Evolutionary conservation across 306 rosid species (phyloP).

Genomic region (Begonia loranthoides): DNA sequence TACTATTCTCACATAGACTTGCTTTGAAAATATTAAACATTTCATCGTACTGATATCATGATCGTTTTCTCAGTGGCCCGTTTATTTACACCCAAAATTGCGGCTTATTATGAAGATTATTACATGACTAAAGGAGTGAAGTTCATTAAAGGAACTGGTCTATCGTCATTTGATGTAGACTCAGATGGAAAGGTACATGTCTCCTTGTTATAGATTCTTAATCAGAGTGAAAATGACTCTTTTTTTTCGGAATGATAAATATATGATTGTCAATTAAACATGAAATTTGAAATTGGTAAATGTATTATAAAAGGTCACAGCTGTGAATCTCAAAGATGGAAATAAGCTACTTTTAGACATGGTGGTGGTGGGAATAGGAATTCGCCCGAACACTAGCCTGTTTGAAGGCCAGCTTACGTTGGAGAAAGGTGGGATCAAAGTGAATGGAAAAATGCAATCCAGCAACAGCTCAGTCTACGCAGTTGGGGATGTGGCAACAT

Average conservation of each 20-base stretch:
- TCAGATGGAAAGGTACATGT: conserved; percentile 54
- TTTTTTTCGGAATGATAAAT: background rate
- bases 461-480: conserved; percentile 83
- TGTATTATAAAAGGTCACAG: conserved; percentile 46
- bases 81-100: conserved; percentile 79
- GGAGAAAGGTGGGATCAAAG: conserved; percentile 99
- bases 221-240: background rate
- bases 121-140: conserved; percentile 73
- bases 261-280: too few species aligned
- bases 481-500: conserved; percentile 92
- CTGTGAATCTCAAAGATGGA: conserved; percentile 82
- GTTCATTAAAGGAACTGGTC: conserved; percentile 77
- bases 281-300: background rate
- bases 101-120: conserved; percentile 77
- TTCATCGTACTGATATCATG: background rate
- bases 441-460: conserved; percentile 78
- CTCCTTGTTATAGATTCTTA: too few species aligned
- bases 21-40: too few species aligned
- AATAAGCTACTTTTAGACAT: conserved; percentile 49
- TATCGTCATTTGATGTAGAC: conserved; percentile 77
- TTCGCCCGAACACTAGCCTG: conserved; percentile 88
- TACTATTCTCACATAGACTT: too few species aligned
- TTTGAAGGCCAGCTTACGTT: conserved; percentile 93
- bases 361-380: conserved; percentile 98
- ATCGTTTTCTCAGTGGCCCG: conserved; percentile 72